Conservation (phyloP, 2,329 filamentous ascomycete species). For the Phoma herbarum region DNA sequence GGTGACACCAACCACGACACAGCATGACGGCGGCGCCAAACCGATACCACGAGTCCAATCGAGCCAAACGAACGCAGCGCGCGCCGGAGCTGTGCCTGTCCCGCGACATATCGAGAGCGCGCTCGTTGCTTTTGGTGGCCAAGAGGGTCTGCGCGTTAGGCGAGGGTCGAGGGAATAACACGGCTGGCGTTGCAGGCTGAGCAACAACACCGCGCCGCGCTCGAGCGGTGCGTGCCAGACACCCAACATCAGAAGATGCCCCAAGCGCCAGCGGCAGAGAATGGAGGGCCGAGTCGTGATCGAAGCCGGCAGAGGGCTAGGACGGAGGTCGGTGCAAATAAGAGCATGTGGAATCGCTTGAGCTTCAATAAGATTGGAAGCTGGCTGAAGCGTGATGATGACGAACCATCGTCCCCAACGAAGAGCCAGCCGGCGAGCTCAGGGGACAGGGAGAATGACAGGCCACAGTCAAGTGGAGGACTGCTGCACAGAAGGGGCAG, state of each 20-base stretch:
- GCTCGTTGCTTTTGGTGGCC: slow-evolving; percentile 21
- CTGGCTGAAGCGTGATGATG: slow-evolving; percentile 53
- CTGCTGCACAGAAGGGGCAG: slow-evolving; percentile 43
- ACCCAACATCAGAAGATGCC: slow-evolving; percentile 34
- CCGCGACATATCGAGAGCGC: slow-evolving; percentile 25
- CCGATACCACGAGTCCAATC: slow-evolving; percentile 41
- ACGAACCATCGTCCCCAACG: slow-evolving; percentile 34
- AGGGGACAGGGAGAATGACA: slow-evolving; percentile 44
- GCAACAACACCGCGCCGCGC: slow-evolving; percentile 28
- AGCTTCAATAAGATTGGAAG: slow-evolving; percentile 52
- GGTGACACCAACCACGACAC: slow-evolving; percentile 42
- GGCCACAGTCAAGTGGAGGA: slow-evolving; percentile 47
- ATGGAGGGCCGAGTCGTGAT: slow-evolving; percentile 41
- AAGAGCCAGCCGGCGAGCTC: slow-evolving; percentile 19
- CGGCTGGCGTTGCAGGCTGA: slow-evolving; percentile 27
- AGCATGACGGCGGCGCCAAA: slow-evolving; percentile 47
- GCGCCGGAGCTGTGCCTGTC: slow-evolving; percentile 16
- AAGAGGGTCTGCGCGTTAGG: slow-evolving; percentile 14
- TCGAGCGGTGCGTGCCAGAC: slow-evolving; percentile 30
- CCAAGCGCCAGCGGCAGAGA: slow-evolving; percentile 29
- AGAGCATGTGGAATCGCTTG: slow-evolving; percentile 50
- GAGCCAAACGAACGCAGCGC: slow-evolving; percentile 14
- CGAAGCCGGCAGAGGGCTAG: slow-evolving; percentile 46
- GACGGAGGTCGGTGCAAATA: slow-evolving; percentile 46
- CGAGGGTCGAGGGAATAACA: slow-evolving; percentile 26